phyloP scores from a whole-genome alignment of 306 rosid genomes.

The Canavalia ensiformis region DNA sequence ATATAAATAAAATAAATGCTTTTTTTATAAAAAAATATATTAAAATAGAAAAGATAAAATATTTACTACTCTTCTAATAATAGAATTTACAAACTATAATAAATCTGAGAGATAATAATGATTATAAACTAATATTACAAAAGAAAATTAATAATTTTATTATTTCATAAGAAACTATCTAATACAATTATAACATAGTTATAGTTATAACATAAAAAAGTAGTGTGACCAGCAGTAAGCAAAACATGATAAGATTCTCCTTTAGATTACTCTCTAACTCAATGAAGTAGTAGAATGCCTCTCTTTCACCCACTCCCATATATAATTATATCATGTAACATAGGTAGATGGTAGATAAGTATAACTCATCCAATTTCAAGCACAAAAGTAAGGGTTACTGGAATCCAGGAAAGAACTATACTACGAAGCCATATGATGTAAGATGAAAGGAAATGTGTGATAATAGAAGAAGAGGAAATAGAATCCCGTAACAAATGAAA shows the following conservation, averaged over 20 bases:
- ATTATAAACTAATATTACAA: too few relatives aligned
- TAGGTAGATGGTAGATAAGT: too few relatives aligned
- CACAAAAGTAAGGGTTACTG: conserved; percentile 67
- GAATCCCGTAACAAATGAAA: neutral
- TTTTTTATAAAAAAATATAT: neutral
- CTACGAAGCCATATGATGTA: conserved; percentile 30
- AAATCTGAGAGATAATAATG: too few relatives aligned
- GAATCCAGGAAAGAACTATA: conserved; percentile 68
- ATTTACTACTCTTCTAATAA: neutral
- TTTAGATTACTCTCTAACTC: conserved; percentile 64
- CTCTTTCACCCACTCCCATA: conserved; percentile 70
- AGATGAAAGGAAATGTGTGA: conserved; percentile 9
- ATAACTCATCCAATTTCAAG: conserved; percentile 68
- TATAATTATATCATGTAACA: conserved; percentile 18
- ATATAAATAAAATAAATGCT: neutral
- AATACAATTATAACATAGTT: too few relatives aligned
- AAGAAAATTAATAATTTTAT: too few relatives aligned
- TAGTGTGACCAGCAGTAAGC: conserved; percentile 76
- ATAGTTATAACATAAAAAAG: neutral
- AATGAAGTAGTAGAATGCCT: conserved; percentile 67
- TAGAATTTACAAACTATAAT: neutral
- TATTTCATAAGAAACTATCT: too few relatives aligned
- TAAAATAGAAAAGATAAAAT: neutral
- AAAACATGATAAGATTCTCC: conserved; percentile 68
- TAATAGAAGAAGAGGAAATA: conserved; percentile 27